These are phyloP conservation scores for Dovyalis caffra DNA, from an alignment of 345 rosid genomes.

Conservation along the genomic window DNA sequence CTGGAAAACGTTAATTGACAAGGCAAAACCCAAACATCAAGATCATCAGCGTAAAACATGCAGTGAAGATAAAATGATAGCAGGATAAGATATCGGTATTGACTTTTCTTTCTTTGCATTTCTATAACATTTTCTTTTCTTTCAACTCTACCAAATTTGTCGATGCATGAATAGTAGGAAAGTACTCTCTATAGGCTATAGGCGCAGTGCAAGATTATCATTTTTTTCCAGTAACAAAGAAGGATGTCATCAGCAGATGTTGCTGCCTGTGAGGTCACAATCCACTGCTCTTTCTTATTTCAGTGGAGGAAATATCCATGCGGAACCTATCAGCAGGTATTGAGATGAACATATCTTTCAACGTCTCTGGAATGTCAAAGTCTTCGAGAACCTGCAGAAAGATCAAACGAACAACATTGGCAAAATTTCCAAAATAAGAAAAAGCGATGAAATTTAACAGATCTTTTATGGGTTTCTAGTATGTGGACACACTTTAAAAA, in stretches of 20 bases:
- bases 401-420: slow-evolving; percentile 5
- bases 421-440: not conserved
- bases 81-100: too few relatives aligned
- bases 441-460: not conserved
- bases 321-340: slow-evolving; percentile 67
- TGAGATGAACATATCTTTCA: slow-evolving; percentile 66
- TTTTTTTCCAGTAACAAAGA: not conserved
- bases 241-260: not conserved
- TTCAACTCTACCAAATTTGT: not conserved
- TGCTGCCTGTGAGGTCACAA: not conserved
- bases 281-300: slow-evolving; percentile 47
- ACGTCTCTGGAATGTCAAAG: slow-evolving; percentile 63
- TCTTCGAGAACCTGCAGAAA: slow-evolving; percentile 73
- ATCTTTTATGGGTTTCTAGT: not conserved
- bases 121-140: too few relatives aligned
- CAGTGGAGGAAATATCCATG: slow-evolving; percentile 79
- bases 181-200: too few relatives aligned
- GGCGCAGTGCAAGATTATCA: not conserved
- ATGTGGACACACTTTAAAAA: slow-evolving; percentile 54
- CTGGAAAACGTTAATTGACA: too few relatives aligned
- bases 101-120: not conserved
- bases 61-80: too few relatives aligned
- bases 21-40: too few relatives aligned
- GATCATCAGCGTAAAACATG: too few relatives aligned
- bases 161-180: too few relatives aligned